A percentile compares a stretch with the other conserved stretches of the same genome.
Conservation (phyloP, 176 grass and related monocot genomes). For the Phoenix dactylifera region DNA sequence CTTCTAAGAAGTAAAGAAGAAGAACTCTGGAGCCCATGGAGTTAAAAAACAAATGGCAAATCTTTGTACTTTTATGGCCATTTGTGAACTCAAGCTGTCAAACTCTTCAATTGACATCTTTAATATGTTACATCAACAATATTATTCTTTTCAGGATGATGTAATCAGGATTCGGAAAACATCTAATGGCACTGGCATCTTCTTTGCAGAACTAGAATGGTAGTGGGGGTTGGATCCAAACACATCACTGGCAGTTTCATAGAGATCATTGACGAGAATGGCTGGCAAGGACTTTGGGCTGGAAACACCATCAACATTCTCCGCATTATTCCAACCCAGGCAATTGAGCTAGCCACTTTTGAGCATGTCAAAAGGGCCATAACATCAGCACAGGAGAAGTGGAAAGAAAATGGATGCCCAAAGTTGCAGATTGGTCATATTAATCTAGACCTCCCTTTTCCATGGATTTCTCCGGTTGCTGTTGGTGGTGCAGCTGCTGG, state of each 20-base stretch:
- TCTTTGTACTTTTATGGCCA: too few species aligned
- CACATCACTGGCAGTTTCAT: conserved; percentile 49
- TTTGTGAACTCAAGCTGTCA: too few species aligned
- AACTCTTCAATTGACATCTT: too few species aligned
- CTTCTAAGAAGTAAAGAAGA: too few species aligned
- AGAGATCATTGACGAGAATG: conserved; percentile 57
- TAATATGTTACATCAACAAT: too few species aligned
- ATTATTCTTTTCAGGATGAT: too few species aligned
- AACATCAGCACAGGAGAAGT: conserved; percentile 37
- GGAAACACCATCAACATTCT: conserved; percentile 81
- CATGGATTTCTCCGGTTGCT: conserved; percentile 49
- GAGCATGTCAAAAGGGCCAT: conserved; percentile 65
- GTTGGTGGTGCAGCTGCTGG: conserved; percentile 65
- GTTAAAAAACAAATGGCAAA: too few species aligned
- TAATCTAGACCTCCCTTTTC: conserved; percentile 42
- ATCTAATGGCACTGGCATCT: conserved; percentile 2
- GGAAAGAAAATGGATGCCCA: conserved; percentile 45
- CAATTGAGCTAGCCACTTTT: conserved; percentile 63
- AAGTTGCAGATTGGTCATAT: conserved; percentile 44
- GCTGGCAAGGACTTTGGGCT: conserved; percentile 80
- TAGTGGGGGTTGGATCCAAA: conserved; percentile 78
- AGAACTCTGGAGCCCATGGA: too few species aligned
- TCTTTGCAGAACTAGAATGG: conserved; percentile 70
- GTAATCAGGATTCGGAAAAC: not conserved
- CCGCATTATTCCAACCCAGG: conserved; percentile 64